These are phyloP conservation scores for Daldinia concentrica DNA, from an alignment of 495 filamentous ascomycete species.

Conservation along the genomic window DNA sequence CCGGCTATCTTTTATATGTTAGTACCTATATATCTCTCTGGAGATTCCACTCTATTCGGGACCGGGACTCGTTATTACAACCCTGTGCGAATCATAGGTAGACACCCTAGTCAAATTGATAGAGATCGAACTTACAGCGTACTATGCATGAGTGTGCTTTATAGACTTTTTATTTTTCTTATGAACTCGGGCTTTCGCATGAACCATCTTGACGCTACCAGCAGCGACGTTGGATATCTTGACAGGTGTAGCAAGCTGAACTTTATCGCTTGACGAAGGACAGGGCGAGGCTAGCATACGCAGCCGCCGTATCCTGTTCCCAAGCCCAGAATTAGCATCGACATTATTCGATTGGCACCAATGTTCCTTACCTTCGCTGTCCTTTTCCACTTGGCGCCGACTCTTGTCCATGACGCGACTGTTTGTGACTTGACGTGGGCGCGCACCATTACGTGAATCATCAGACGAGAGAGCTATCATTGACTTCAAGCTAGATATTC, in stretches of 20 bases:
- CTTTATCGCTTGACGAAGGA: conserved; percentile 7
- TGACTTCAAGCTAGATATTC: conserved; percentile 15
- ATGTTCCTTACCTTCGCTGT: conserved; percentile 7
- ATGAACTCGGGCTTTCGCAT: conserved; percentile 9
- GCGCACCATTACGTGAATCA: background rate
- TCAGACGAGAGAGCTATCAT: conserved; percentile 11
- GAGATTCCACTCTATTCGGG: background rate
- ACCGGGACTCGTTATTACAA: background rate
- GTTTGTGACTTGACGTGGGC: background rate
- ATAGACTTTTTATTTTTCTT: background rate
- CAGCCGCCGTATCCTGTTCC: conserved; percentile 14
- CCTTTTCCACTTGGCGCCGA: background rate
- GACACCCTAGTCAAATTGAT: background rate
- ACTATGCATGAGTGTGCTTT: background rate
- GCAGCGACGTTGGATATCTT: conserved; percentile 32
- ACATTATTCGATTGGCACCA: background rate
- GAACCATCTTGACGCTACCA: conserved; percentile 27
- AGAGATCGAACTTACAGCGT: conserved; percentile 3
- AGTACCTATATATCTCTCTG: background rate
- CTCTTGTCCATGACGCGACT: background rate
- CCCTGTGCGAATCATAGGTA: background rate
- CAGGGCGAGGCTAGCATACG: background rate
- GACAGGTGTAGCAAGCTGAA: conserved; percentile 20
- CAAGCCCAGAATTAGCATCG: conserved; percentile 9
- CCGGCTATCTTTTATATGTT: background rate